Base-by-base conservation (phyloP, 116 monocot genomes). In the Posidonia oceanica region DNA sequence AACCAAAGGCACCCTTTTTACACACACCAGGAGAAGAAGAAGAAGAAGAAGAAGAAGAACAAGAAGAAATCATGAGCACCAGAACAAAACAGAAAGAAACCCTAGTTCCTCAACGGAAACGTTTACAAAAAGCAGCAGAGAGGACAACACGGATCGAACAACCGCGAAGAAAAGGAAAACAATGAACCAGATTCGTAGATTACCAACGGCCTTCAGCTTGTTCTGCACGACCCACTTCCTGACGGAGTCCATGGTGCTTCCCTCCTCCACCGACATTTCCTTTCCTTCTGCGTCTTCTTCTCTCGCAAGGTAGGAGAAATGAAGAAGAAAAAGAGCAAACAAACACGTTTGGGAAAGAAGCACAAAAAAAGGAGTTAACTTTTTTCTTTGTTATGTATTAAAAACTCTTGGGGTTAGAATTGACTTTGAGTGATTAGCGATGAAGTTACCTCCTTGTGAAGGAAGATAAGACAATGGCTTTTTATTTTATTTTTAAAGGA, bases 171-270 rank as follows among this genome's bases (percentile, higher is more conserved):
- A 22, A 59, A 36, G n/a, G 4, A 61, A 74, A 20, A 5, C 7
- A 2, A 4, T 23, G 29, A 64, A 4, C 3, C 39, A 54, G 60
- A 36, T 14, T 7, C 14, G 57, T 2, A 56, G 14, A 55, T 70
- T 83, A 91, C 91, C 91, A 14, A 91, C 91, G 16, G 91, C 63
- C 52, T 87, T 80, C 17, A 91, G 79, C 81, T 91, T 91, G 83
- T 91, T 83, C 36, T 93, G 75, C 14, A 79, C 79, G 58, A 93
- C 75, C 89, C 93, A 93, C 73, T 79, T 73, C 79, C 89, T 82
- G 7, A 87, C 52, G 38, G 89, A 86, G 4, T 77, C 77, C 11
- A 72, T 4, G 59, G 54, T 67, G 54, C 65, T 42, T 16, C 17
- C 65, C 39, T 63, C 53, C 4, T 65, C 40, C 63, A 39, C 55